Base-by-base conservation (phyloP, 2,329 filamentous ascomycete genomes). In the Pseudocercospora crystallina region DNA sequence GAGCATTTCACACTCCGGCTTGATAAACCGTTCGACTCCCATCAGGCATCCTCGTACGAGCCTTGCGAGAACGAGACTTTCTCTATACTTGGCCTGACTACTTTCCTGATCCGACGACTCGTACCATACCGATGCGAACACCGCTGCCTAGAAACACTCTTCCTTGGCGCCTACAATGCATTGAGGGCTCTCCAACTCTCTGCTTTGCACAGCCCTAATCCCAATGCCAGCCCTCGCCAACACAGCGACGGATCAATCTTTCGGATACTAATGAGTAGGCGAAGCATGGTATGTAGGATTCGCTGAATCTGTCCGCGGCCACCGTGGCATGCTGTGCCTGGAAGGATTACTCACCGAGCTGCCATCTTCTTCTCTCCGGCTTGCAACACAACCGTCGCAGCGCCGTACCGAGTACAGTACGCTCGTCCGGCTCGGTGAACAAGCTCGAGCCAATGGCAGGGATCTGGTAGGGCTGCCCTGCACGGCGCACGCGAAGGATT, bases 291-390 rank as follows among this genome's bases (percentile, higher is more conserved):
- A 26, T 26, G 20, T 26, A 26, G 20, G 20, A 7, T 26, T 7
- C 20, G 20, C 20, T 26, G 20, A 26, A 26, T 26, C 20, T 26
- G 20, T 26, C 20, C 20, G 20, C 20, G 20, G 20, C 20, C 20
- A 26, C 20, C 20, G 20, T 26, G 20, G 20, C 20, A 26, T 26
- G 20, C 20, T 26, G 20, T 26, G 20, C 20, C 20, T 26, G 3
- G 7, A 7, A 33, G 11, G 29, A 43, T 34, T 43, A 43, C 41
- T 43, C 41, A 43, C 41, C 41, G 20, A 34, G 41, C 41, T 34
- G 30, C n/a, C 33, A 33, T 14, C 36, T 32, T 14, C 36, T 32
- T 26, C 20, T 26, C 20, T 26, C 20, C 20, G 20, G 20, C 20
- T 26, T 26, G 20, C 20, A 26, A 7, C 20, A 26, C 20, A 3